Conservation (phyloP, 805 yeast genomes). For the Ogataea haglerorum region DNA sequence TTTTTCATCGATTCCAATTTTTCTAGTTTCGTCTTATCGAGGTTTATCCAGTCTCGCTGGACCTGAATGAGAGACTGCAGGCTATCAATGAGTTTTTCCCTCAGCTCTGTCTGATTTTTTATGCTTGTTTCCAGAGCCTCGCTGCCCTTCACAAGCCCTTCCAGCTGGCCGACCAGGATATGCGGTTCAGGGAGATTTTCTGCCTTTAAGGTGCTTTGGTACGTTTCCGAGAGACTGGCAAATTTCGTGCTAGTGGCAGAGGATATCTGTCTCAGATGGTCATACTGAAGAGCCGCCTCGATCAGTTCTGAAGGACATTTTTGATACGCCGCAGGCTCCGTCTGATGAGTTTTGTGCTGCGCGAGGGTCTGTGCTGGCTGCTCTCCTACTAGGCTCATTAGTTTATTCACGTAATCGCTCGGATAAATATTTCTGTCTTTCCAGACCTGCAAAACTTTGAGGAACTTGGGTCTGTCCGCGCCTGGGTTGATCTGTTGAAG, state of each 20-base stretch:
- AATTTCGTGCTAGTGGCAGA: conserved; percentile 19
- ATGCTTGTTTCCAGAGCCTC: conserved; percentile 12
- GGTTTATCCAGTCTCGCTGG: conserved; percentile 31
- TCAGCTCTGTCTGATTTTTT: conserved; percentile 15
- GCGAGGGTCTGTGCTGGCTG: not conserved
- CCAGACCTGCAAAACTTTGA: conserved; percentile 56
- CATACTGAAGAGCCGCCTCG: conserved; percentile 23
- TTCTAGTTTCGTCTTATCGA: conserved; percentile 24
- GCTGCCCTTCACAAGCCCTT: conserved; percentile 15
- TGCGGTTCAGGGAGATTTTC: conserved; percentile 33
- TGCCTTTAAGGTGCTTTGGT: conserved; percentile 25
- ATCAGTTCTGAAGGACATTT: conserved; percentile 26
- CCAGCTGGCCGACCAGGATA: conserved; percentile 26
- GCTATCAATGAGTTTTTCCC: conserved; percentile 24
- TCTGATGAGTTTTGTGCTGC: not conserved
- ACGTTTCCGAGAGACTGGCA: conserved; percentile 21
- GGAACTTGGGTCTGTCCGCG: conserved; percentile 38
- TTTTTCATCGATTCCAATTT: conserved; percentile 17
- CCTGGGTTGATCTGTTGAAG: conserved; percentile 32
- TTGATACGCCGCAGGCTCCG: conserved; percentile 4
- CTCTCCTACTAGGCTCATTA: conserved; percentile 8
- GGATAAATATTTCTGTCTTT: conserved; percentile 48
- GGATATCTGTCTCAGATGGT: conserved; percentile 22
- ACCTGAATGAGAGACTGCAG: conserved; percentile 27
- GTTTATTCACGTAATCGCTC: conserved; percentile 16